Percentiles rank a stretch among this genome's conserved stretches.
These are phyloP conservation scores for Emergomyces africanus DNA, from an alignment of 2,329 filamentous ascomycete species.

Conservation along the genomic window DNA sequence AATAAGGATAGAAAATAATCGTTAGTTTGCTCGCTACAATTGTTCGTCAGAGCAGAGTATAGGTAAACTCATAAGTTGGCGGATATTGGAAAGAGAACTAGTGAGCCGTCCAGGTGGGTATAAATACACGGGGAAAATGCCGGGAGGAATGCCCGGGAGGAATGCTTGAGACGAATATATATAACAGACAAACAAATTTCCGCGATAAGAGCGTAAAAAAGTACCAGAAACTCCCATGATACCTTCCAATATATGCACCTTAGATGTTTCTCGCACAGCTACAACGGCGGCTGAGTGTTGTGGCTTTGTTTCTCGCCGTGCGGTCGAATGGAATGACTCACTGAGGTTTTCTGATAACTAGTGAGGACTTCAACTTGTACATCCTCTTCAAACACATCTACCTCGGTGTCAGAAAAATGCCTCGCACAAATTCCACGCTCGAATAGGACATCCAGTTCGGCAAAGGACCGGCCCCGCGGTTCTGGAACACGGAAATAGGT, in stretches of 20 bases:
- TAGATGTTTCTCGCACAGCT: too few species aligned
- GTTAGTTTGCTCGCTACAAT: background rate
- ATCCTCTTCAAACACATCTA: slow-evolving; percentile 12
- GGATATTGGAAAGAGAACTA: background rate
- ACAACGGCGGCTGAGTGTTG: background rate
- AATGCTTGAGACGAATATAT: background rate
- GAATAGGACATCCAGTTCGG: slow-evolving; percentile 75
- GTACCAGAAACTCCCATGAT: background rate
- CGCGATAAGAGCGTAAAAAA: background rate
- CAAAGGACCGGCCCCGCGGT: slow-evolving; percentile 66
- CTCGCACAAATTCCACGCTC: slow-evolving; percentile 58
- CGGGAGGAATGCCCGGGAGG: too few species aligned
- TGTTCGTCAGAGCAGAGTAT: background rate
- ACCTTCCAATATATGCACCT: background rate
- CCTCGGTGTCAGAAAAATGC: slow-evolving; percentile 42
- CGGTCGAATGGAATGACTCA: background rate
- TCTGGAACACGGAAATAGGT: slow-evolving; percentile 73
- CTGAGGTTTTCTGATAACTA: slow-evolving; percentile 3
- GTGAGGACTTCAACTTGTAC: slow-evolving; percentile 7
- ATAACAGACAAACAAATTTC: background rate
- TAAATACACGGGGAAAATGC: background rate
- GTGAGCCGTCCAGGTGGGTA: background rate
- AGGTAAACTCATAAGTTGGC: background rate
- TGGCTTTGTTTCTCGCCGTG: background rate
- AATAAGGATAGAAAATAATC: background rate